Evolutionary conservation across 2,329 filamentous ascomycete genomes (phyloP).

Genomic region (Thyridium curvatum): DNA sequence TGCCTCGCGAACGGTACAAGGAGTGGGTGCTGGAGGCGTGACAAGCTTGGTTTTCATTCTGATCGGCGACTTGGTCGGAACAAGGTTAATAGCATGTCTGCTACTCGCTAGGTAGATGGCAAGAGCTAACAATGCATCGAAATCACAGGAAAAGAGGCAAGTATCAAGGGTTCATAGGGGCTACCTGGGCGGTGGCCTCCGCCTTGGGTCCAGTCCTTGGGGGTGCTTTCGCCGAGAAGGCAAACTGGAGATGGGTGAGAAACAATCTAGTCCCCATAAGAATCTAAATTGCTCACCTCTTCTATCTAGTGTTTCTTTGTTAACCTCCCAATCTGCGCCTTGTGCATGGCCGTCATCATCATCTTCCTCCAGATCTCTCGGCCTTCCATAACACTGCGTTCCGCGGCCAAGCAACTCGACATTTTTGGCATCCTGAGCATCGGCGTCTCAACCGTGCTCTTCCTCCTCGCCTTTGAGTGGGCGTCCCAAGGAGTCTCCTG

Average conservation of each 20-base stretch:
- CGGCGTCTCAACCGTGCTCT: constrained; percentile 1
- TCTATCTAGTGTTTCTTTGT: constrained; percentile 3
- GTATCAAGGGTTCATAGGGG: constrained; percentile 6
- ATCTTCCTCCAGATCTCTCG: constrained; percentile 6
- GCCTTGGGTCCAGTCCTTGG: constrained; percentile 4
- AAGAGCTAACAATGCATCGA: background rate
- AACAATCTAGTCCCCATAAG: no score
- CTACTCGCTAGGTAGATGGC: no score
- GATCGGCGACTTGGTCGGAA: no score
- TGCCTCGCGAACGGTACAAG: constrained; percentile 4
- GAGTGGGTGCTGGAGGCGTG: background rate
- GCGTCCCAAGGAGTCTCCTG: constrained; percentile 1
- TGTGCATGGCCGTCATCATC: constrained; percentile 1
- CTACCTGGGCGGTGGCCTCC: constrained; percentile 5
- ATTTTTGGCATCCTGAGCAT: background rate
- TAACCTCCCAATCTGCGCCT: constrained; percentile 4
- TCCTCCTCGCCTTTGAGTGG: constrained; percentile 3
- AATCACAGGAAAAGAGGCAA: constrained; percentile 4
- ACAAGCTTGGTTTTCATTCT: no score
- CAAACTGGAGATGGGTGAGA: constrained; percentile 7
- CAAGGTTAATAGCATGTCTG: no score
- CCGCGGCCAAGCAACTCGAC: constrained; percentile 1
- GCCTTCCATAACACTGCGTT: constrained; percentile 1
- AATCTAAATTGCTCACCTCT: background rate
- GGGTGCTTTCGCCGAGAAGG: constrained; percentile 4